These are phyloP conservation scores for Mytilinidion resinicola DNA, from an alignment of 495 filamentous ascomycete species.

Conservation along the genomic window DNA sequence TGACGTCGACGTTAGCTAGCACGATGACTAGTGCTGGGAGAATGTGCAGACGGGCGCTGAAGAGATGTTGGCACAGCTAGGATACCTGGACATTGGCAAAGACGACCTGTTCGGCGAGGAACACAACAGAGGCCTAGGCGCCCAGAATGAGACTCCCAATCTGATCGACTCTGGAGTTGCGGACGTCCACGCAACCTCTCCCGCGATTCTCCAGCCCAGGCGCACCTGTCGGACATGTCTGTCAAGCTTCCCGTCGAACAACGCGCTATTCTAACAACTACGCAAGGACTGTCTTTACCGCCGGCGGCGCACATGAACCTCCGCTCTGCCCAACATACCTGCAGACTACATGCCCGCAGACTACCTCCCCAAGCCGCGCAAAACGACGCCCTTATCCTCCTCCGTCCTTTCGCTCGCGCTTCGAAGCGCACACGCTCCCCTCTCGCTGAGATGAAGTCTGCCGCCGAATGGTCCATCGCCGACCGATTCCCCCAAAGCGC, in stretches of 20 bases:
- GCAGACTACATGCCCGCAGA: too few relatives aligned
- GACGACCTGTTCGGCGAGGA: not conserved
- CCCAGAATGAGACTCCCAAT: not conserved
- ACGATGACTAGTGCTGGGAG: not conserved
- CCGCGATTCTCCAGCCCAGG: not conserved
- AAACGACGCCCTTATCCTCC: constrained; percentile 1
- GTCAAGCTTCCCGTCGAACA: too few relatives aligned
- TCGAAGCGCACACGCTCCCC: not conserved
- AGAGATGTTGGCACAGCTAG: not conserved
- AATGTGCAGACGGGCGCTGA: not conserved
- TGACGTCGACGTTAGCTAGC: too few relatives aligned
- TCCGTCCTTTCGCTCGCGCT: not conserved
- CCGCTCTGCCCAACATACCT: not conserved
- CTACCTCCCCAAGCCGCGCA: constrained; percentile 4
- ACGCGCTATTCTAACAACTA: too few relatives aligned
- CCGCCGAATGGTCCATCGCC: too few relatives aligned
- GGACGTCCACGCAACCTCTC: not conserved
- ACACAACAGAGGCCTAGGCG: not conserved
- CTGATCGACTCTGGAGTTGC: not conserved
- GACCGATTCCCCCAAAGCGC: not conserved
- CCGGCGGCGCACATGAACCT: not conserved
- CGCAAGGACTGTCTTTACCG: constrained; percentile 4
- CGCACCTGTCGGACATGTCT: too few relatives aligned
- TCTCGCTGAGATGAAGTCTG: not conserved
- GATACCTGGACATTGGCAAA: not conserved